phyloP scores from a whole-genome alignment of 2,329 filamentous ascomycete species.

The Talaromyces islandicus region DNA sequence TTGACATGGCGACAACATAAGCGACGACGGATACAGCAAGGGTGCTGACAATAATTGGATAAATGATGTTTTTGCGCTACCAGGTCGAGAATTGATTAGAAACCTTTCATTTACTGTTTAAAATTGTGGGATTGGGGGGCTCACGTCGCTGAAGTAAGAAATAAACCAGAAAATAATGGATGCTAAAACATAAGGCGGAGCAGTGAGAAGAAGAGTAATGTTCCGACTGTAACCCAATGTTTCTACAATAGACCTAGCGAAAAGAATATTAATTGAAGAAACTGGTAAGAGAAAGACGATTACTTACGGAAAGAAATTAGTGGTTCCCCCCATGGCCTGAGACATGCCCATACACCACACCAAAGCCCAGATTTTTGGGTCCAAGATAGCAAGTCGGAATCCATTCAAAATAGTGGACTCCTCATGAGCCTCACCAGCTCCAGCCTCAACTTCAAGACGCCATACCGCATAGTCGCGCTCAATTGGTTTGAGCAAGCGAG shows the following conservation, averaged over 20 bases:
- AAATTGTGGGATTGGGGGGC: neutral
- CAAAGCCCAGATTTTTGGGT: constrained; percentile 49
- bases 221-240: constrained; percentile 18
- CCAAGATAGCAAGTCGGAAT: constrained; percentile 37
- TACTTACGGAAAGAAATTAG: constrained; percentile 26
- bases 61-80: constrained; percentile 17
- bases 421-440: constrained; percentile 42
- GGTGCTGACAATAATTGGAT: neutral
- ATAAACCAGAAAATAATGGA: constrained; percentile 30
- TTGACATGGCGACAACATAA: constrained; percentile 25
- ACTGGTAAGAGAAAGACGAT: constrained; percentile 29
- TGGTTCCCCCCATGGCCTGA: constrained; percentile 45
- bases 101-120: neutral
- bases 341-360: constrained; percentile 45
- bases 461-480: constrained; percentile 39
- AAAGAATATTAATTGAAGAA: constrained; percentile 24
- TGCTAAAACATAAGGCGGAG: constrained; percentile 42
- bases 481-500: constrained; percentile 32
- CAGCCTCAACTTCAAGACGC: constrained; percentile 43
- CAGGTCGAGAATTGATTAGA: neutral
- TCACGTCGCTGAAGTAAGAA: constrained; percentile 27
- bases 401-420: constrained; percentile 38
- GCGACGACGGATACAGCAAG: neutral
- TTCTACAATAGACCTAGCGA: neutral
- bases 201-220: constrained; percentile 41